Percentiles rank a stretch among this genome's conserved stretches.
phyloP scores from a whole-genome alignment of 1,139 yeast species.

The Blastobotrys illinoisensis region DNA sequence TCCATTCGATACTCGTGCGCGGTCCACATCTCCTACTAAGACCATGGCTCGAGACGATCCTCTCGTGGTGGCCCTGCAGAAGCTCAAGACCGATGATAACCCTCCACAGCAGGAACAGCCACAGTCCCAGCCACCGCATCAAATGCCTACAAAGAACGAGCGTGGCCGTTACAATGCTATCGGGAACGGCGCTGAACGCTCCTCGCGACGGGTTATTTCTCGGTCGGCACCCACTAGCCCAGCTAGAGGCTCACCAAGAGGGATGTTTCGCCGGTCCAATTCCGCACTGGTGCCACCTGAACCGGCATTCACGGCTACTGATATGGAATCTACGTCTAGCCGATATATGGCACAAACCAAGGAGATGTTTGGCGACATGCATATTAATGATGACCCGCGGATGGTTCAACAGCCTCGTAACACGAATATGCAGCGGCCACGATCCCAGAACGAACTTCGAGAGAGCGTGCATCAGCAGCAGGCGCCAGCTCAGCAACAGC shows the following conservation, averaged over 20 bases:
- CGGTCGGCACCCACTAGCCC: constrained; percentile 13
- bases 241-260: constrained; percentile 10
- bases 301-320: constrained; percentile 32
- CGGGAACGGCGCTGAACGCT: constrained; percentile 2
- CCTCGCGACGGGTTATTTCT: constrained; percentile 1
- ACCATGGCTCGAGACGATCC: constrained; percentile 37
- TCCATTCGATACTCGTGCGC: constrained; percentile 17
- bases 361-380: constrained; percentile 22
- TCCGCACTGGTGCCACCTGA: constrained; percentile 25
- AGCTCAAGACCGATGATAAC: constrained; percentile 43
- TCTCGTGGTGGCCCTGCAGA: constrained; percentile 57
- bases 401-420: constrained; percentile 13
- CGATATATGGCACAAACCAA: constrained; percentile 27
- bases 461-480: background rate
- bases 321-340: constrained; percentile 30
- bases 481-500: constrained; percentile 8
- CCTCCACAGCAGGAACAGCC: background rate
- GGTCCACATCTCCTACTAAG: constrained; percentile 24
- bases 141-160: background rate
- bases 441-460: constrained; percentile 16
- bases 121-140: background rate
- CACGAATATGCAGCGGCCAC: constrained; percentile 16
- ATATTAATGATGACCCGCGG: constrained; percentile 8
- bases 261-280: constrained; percentile 11
- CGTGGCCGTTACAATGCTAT: constrained; percentile 13